Conservation (phyloP, 2,329 filamentous ascomycete species). For the Amesomyces nigricolor region DNA sequence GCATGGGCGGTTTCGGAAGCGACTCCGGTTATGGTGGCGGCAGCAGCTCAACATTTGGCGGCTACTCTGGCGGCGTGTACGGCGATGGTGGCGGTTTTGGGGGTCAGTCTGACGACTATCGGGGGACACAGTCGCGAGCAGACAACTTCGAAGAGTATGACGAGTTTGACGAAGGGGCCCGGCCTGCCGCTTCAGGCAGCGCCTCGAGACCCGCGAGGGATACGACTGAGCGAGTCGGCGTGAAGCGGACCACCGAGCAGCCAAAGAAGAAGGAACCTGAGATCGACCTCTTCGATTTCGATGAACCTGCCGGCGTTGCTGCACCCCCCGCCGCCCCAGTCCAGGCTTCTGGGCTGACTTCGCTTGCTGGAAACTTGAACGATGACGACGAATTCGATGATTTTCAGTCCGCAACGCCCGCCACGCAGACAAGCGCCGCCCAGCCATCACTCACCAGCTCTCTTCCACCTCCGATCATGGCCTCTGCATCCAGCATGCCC, state of each 20-base stretch:
- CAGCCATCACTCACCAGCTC: constrained; percentile 40
- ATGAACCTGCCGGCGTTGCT: constrained; percentile 59
- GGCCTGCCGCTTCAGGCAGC: constrained; percentile 38
- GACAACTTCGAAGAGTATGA: constrained; percentile 96
- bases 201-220: constrained; percentile 47
- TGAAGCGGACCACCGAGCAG: constrained; percentile 60
- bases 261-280: constrained; percentile 84
- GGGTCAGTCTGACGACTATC: constrained; percentile 67
- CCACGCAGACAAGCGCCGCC: constrained; percentile 38
- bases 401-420: constrained; percentile 79
- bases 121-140: constrained; percentile 54
- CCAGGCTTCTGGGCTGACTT: constrained; percentile 42
- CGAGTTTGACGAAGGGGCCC: constrained; percentile 76
- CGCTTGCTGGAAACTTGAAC: constrained; percentile 45
- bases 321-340: constrained; percentile 42
- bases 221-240: constrained; percentile 37
- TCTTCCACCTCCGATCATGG: constrained; percentile 44
- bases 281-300: constrained; percentile 87
- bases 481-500: constrained; percentile 55
- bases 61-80: constrained; percentile 70
- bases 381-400: constrained; percentile 92
- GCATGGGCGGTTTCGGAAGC: constrained; percentile 89
- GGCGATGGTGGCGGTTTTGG: constrained; percentile 95
- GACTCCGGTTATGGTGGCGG: constrained; percentile 50
- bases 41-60: constrained; percentile 41